These are phyloP conservation scores for Hypomontagnella submonticulosa DNA, from an alignment of 495 filamentous ascomycete genomes.

Conservation along the genomic window DNA sequence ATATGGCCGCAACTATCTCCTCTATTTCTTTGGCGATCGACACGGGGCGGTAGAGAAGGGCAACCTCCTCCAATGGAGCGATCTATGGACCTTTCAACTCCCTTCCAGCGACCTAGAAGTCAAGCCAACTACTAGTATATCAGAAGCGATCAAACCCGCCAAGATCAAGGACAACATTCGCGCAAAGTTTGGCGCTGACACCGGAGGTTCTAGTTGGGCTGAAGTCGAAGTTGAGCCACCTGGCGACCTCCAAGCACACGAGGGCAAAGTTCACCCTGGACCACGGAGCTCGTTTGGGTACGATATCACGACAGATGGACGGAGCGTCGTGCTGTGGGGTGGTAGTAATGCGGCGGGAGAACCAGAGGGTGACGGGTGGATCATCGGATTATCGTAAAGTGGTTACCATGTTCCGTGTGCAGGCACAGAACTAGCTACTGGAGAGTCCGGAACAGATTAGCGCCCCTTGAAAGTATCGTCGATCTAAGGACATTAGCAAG, in stretches of 20 bases:
- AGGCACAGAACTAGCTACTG: not conserved
- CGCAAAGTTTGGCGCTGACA: slow-evolving; percentile 52
- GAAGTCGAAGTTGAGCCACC: slow-evolving; percentile 59
- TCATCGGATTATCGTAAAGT: slow-evolving; percentile 54
- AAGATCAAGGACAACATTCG: slow-evolving; percentile 63
- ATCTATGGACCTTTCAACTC: slow-evolving; percentile 65
- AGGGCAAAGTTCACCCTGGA: slow-evolving; percentile 64
- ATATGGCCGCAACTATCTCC: slow-evolving; percentile 62
- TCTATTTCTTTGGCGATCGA: slow-evolving; percentile 62
- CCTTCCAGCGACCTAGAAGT: slow-evolving; percentile 48
- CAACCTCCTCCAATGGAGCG: slow-evolving; percentile 49
- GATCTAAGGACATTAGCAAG: too few species aligned
- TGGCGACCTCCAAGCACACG: slow-evolving; percentile 48
- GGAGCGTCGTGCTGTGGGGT: slow-evolving; percentile 63
- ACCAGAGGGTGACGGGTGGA: slow-evolving; percentile 63
- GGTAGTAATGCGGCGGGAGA: slow-evolving; percentile 61
- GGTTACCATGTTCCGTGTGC: not conserved
- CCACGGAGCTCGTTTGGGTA: slow-evolving; percentile 60
- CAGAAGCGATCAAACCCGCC: slow-evolving; percentile 54
- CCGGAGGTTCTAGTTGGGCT: slow-evolving; percentile 58
- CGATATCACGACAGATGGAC: slow-evolving; percentile 54
- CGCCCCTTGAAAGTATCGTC: too few species aligned
- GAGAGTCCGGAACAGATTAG: not conserved
- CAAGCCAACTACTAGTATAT: slow-evolving; percentile 22
- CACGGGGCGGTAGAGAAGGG: slow-evolving; percentile 17